Base-by-base conservation (phyloP, 2,329 filamentous ascomycete genomes). In the Xylaria multiplex region DNA sequence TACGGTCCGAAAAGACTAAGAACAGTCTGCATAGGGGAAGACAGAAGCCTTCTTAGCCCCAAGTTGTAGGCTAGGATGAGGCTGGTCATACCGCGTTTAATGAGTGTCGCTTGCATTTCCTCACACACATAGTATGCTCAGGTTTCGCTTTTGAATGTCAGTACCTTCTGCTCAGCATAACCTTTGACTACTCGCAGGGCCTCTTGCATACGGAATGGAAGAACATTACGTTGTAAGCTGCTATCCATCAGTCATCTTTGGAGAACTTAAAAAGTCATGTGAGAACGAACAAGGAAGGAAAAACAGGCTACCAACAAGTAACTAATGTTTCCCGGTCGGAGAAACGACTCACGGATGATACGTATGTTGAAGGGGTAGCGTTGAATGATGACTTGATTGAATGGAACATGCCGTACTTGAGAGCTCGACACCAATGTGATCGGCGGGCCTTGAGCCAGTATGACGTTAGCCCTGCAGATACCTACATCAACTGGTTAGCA, bases 401-500 rank as follows among this genome's bases (percentile, higher is more conserved):
- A n/a, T 37, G 32, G 52, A 27, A 24, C 43, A 48, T 53, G 16
- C 49, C 19, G 16, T 48, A 6, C 45, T 57, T n/a, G n/a, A 30
- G 19, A 32, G 48, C 43, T 55, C 55, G 43, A 59, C 37, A 43
- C 40, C 62, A 53, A 49, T 37, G 42, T 66, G 63, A 66, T 68
- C 59, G 63, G 54, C 66, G 48, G 56, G 27, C 59, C 59, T 13
- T 35, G n/a, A 59, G 19, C 52, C 27, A 59, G 16, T 58, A 68
- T 68, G 66, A 68, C 66, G 66, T 68, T 60, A 14, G 13, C 50
- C 56, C 49, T 60, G 56, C 62, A 59, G 49, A 14, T 16, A 27
- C 7, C 27, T 32, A 46, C 11, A 46, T 19, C 22, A 55, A 55
- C 43, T 55, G 53, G 53, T 30, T 19, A 30, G 37, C 30, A n/a